A percentile compares a stretch with the other conserved stretches of the same genome.
These are phyloP conservation scores for Aaosphaeria arxii DNA, from an alignment of 2,329 filamentous ascomycete genomes.

Conservation along the genomic window DNA sequence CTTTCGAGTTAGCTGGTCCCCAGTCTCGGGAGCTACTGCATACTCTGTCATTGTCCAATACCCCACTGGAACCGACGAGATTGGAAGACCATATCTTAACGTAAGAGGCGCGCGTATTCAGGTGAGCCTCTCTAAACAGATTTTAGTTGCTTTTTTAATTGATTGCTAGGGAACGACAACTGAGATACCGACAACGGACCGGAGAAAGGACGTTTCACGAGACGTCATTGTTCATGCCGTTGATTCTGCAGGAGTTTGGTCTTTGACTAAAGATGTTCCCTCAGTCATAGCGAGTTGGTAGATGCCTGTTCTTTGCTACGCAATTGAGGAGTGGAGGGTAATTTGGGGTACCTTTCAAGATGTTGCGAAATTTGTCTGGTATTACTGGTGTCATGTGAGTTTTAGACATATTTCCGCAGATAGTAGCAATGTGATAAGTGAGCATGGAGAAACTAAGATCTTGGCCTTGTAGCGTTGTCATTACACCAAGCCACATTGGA, in stretches of 20 bases:
- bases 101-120: slow-evolving; percentile 6
- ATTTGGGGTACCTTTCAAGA: too few relatives aligned
- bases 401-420: too few relatives aligned
- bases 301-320: neutral
- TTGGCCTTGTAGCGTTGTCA: too few relatives aligned
- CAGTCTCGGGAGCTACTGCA: slow-evolving; percentile 3
- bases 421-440: too few relatives aligned
- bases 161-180: neutral
- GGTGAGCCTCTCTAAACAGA: neutral
- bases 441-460: too few relatives aligned
- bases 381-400: too few relatives aligned
- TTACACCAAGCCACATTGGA: too few relatives aligned
- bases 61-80: slow-evolving; percentile 6
- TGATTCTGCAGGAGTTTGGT: slow-evolving; percentile 6
- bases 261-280: slow-evolving; percentile 3
- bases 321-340: too few relatives aligned
- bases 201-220: slow-evolving; percentile 1
- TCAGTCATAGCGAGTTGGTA: slow-evolving; percentile 2
- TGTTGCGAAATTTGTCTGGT: too few relatives aligned
- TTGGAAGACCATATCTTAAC: slow-evolving; percentile 4
- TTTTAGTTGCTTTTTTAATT: neutral
- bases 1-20: slow-evolving; percentile 4
- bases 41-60: slow-evolving; percentile 9
- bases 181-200: neutral
- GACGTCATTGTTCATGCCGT: slow-evolving; percentile 6